Base-by-base conservation (phyloP, 768 basidiomycete species). In the Amanita rubescens region DNA sequence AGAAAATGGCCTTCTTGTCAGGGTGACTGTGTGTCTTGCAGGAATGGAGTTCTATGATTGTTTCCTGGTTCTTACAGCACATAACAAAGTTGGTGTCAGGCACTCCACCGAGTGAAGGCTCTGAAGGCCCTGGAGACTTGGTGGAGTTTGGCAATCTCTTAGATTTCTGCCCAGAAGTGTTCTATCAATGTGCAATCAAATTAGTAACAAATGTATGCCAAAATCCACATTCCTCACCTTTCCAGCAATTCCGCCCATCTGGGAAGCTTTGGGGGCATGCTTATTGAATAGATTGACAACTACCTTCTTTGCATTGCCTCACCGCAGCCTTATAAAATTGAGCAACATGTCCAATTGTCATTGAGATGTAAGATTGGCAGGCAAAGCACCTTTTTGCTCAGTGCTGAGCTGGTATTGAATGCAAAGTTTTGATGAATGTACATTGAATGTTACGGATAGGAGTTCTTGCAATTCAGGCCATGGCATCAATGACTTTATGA, bases 401-500 rank as follows among this genome's bases (percentile, higher is more conserved):
- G 53, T 54, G 20, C 44, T 48, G 25, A 46, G 47, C 12, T 44
- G 45, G 27, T 54, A 46, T 17, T 54, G 53, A 9, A 15, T 22
- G n/a, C 45, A 41, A 19, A 38, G 20, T 4, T 19, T 24, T 5
- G 37, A 24, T 37, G 32, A n/a, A 50, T 34, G 20, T 5, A 24
- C 22, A 30, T 50, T 14, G 17, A 50, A 34, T 11, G 37, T 14
- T 17, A 37, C 9, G 9, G 17, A 38, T 17, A 24, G 30, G 7
- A 50, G 19, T 20, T n/a, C 39, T 15, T 41, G 39, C 5, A 41
- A n/a, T n/a, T 41, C 39, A n/a, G 6, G 8, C 39, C 39, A 41
- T 8, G 39, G 6, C n/a, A 41, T 41, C n/a, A n/a, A 8, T n/a
- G 39, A 41, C 39, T 41, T 41, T 6, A 41, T 41, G 6, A n/a